A percentile compares a stretch with the other conserved stretches of the same genome.
Conservation (phyloP, 2,329 filamentous ascomycete genomes). For the Torrubiellomyces zombiae region DNA sequence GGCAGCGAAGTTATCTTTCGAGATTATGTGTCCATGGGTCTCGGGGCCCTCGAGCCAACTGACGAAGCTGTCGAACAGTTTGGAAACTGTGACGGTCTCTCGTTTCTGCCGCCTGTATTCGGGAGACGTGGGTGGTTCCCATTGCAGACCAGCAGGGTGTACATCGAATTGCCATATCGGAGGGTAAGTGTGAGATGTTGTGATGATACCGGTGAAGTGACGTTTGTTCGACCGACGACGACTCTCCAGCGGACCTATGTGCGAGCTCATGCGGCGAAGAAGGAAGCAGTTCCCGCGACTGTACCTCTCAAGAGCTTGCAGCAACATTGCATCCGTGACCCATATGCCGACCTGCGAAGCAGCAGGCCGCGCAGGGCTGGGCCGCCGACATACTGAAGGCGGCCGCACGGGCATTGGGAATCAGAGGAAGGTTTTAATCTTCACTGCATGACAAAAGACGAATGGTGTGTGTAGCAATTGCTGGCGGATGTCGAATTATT, state of each 20-base stretch:
- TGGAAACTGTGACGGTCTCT: slow-evolving; percentile 6
- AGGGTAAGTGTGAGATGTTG: slow-evolving; percentile 18
- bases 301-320: slow-evolving; percentile 15
- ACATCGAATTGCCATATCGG: slow-evolving; percentile 30
- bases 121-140: slow-evolving; percentile 28
- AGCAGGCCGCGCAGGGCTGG: slow-evolving; percentile 7
- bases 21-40: too few relatives aligned
- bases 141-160: slow-evolving; percentile 30
- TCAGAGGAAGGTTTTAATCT: neutral
- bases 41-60: slow-evolving; percentile 12
- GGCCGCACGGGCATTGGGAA: slow-evolving; percentile 15
- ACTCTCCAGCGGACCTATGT: slow-evolving; percentile 37
- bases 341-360: slow-evolving; percentile 11
- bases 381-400: slow-evolving; percentile 11
- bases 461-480: neutral
- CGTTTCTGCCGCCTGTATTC: slow-evolving; percentile 11
- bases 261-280: slow-evolving; percentile 20
- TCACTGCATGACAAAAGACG: neutral
- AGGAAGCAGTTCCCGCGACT: slow-evolving; percentile 7
- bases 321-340: slow-evolving; percentile 17
- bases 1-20: too few relatives aligned
- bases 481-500: too few relatives aligned
- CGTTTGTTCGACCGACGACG: slow-evolving; percentile 35
- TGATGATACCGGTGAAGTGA: slow-evolving; percentile 33
- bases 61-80: slow-evolving; percentile 12